Evolutionary conservation across 2,329 filamentous ascomycete genomes (phyloP).

Genomic region (Monilinia fructicola): DNA sequence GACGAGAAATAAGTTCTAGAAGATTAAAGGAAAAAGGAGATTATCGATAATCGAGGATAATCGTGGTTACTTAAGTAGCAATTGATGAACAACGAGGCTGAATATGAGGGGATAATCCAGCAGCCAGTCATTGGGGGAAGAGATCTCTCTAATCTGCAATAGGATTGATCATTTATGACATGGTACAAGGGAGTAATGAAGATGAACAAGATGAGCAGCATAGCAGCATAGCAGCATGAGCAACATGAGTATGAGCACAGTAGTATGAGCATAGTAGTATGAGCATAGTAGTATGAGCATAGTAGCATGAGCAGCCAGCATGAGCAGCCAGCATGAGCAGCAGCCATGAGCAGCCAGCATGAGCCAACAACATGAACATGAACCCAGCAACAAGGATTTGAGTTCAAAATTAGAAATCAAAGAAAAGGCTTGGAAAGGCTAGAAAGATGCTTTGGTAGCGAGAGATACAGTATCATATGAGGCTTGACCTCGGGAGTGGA

Average conservation of each 20-base stretch:
- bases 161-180: too few species aligned
- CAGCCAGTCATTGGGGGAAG: slow-evolving; percentile 8
- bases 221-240: too few species aligned
- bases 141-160: neutral
- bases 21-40: neutral
- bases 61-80: slow-evolving; percentile 4
- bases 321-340: too few species aligned
- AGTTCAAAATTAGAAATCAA: neutral
- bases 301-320: too few species aligned
- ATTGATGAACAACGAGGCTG: slow-evolving; percentile 10
- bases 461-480: neutral
- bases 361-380: neutral
- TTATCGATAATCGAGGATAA: neutral
- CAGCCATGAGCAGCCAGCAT: too few species aligned
- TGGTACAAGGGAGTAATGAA: too few species aligned
- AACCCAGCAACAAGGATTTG: slow-evolving; percentile 3
- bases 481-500: too few species aligned
- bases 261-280: too few species aligned
- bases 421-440: neutral
- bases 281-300: too few species aligned
- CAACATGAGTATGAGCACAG: neutral
- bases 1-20: neutral
- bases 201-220: too few species aligned
- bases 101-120: slow-evolving; percentile 9
- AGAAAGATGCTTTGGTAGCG: neutral